Percentiles rank a stretch among this genome's conserved stretches.
Evolutionary conservation across 306 rosid genomes (phyloP).

Genomic region (Begonia fuchsioides): DNA sequence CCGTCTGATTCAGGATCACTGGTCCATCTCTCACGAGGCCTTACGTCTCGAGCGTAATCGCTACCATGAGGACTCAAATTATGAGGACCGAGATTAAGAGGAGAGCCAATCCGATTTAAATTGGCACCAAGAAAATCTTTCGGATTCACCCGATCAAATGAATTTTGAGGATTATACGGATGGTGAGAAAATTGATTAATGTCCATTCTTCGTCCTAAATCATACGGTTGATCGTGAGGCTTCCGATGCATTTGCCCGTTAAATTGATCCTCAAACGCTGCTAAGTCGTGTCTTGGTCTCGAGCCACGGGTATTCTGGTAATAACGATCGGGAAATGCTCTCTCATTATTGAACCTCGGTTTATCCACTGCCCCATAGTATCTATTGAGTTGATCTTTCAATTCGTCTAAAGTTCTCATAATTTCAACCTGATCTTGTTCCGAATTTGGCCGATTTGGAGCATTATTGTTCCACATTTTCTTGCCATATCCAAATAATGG

Average conservation of each 20-base stretch:
- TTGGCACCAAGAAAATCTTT: too few relatives aligned
- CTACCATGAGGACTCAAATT: too few relatives aligned
- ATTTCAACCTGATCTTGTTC: conserved; percentile 2
- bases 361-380: conserved; percentile 18
- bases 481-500: too few relatives aligned
- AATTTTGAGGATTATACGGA: background rate
- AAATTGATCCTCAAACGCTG: conserved; percentile 7
- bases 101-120: too few relatives aligned
- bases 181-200: conserved; percentile 9
- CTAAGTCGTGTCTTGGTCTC: conserved; percentile 3
- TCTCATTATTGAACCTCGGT: conserved; percentile 15
- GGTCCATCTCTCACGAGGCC: too few relatives aligned
- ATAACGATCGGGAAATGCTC: conserved; percentile 18
- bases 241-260: conserved; percentile 15
- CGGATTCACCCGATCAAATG: too few relatives aligned
- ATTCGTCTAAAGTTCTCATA: conserved; percentile 20
- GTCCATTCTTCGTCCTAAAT: too few relatives aligned
- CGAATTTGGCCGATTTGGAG: too few relatives aligned
- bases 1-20: too few relatives aligned
- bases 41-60: too few relatives aligned
- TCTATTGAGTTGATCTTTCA: conserved; percentile 25
- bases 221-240: conserved; percentile 7
- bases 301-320: background rate
- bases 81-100: too few relatives aligned
- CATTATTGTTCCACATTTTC: too few relatives aligned